Conservation (phyloP, 495 filamentous ascomycete species). For the Trichoderma asperelloides region DNA sequence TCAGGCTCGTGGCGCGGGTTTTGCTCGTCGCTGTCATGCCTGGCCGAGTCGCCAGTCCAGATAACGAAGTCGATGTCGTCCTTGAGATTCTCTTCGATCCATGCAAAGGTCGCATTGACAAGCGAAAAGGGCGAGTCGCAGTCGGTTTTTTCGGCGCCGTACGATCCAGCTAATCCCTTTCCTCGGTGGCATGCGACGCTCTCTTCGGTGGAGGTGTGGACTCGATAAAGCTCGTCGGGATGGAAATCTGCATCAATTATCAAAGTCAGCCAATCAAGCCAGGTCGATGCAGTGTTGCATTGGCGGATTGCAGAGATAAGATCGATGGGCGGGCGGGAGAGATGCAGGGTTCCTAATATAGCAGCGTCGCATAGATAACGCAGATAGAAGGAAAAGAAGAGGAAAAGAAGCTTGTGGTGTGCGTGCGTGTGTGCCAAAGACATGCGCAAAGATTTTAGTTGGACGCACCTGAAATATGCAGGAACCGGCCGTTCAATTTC, state of each 20-base stretch:
- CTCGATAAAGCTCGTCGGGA: constrained; percentile 76
- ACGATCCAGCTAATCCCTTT: constrained; percentile 65
- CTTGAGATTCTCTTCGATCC: constrained; percentile 78
- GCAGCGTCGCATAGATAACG: constrained; percentile 9
- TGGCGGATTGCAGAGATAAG: constrained; percentile 4
- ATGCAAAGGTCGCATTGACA: constrained; percentile 82
- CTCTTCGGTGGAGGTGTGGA: constrained; percentile 59
- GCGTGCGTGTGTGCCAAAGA: not conserved
- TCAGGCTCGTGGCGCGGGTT: constrained; percentile 67
- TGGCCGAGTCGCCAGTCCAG: constrained; percentile 94
- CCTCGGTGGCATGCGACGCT: constrained; percentile 70
- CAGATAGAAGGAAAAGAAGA: constrained; percentile 4
- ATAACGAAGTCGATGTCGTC: constrained; percentile 88
- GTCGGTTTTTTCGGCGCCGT: constrained; percentile 75
- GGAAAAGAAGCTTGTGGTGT: not conserved
- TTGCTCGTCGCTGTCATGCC: constrained; percentile 87
- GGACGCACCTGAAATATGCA: constrained; percentile 83
- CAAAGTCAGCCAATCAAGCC: not conserved
- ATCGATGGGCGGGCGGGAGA: constrained; percentile 9
- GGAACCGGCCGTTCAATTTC: constrained; percentile 69
- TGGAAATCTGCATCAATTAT: constrained; percentile 61
- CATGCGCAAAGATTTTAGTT: constrained; percentile 11
- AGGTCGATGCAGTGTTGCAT: not conserved
- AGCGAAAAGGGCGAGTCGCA: constrained; percentile 79
- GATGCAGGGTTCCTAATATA: not conserved